Base-by-base conservation (phyloP, 2,329 filamentous ascomycete genomes). In the Seiridium cupressi region DNA sequence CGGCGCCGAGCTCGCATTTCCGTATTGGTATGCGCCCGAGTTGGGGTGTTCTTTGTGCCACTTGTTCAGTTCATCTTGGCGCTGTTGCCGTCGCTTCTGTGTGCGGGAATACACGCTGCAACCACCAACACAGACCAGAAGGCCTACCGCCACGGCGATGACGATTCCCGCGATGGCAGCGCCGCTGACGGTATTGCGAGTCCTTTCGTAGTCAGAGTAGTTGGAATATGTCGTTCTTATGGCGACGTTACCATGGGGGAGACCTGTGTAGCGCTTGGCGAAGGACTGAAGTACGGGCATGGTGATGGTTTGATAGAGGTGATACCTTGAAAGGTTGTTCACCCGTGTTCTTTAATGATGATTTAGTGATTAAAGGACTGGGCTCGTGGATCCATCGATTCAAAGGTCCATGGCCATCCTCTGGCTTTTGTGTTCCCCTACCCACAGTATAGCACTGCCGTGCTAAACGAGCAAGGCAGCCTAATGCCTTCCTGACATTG, bases 91-190 rank as follows among this genome's bases (percentile, higher is more conserved):
- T 26, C 48, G 11, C 4, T 38, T 32, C 48, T 11, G 57, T 10
- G 1, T 34, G 26, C 48, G 48, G 48, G 3, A 7, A 38, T 44
- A 58, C 10, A 54, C 6, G 47, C 26, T 26, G n/a, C 48, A 53
- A 7, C 51, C 51, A 13, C 34, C 1, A 51, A 60, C 2, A 40
- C 26, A 49, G n/a, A 11, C 26, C 5, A 13, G n/a, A 11, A 60
- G 1, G 51, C 56, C 51, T 10, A 47, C 2, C 26, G 49, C 18
- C 4, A 1, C 4, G 51, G 55, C 7, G 34, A 60, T 51, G 42
- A 60, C 40, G 13, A 55, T 54, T 36, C 38, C 42, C n/a, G 58
- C 51, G 42, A 60, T 54, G 36, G 53, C 26, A 47, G 10, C 48
- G 18, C 57, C 57, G 47, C 48, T 44, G 18, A 53, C 9, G 5